Percentiles rank a stretch among this genome's conserved stretches.
These are phyloP conservation scores for Solanum microdontum DNA, from an alignment of 257 asterid species.

Conservation along the genomic window DNA sequence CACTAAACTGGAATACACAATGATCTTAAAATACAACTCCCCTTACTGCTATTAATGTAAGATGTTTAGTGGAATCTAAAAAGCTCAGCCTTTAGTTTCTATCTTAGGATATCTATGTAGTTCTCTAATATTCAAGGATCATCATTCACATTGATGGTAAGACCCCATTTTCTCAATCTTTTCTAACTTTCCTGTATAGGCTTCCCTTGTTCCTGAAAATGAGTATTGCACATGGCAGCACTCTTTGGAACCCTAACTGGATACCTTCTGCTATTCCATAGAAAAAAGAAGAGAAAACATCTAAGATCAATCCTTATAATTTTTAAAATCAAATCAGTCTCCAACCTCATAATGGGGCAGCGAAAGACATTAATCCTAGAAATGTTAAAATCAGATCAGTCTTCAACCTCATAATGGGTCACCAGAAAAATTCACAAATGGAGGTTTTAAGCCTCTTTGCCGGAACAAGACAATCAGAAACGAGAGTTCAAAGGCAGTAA, in stretches of 20 bases:
- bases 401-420: not conserved
- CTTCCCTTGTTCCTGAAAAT: not conserved
- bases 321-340: not conserved
- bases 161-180: not conserved
- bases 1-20: not conserved
- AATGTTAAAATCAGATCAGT: not conserved
- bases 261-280: not conserved
- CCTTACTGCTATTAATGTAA: not conserved
- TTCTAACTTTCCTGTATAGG: not conserved
- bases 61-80: not conserved
- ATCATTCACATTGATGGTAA: not conserved
- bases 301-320: not conserved
- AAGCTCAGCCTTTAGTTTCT: not conserved
- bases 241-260: not conserved
- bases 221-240: not conserved
- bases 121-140: not conserved
- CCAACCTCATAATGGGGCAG: not conserved
- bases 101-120: not conserved
- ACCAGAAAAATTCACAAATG: not conserved
- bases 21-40: not conserved
- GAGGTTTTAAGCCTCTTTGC: not conserved
- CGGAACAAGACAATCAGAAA: not conserved
- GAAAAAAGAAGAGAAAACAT: not conserved
- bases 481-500: not conserved
- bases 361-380: not conserved